Evolutionary conservation across 768 basidiomycete species (phyloP).

Genomic region (Steccherinum ochraceum): DNA sequence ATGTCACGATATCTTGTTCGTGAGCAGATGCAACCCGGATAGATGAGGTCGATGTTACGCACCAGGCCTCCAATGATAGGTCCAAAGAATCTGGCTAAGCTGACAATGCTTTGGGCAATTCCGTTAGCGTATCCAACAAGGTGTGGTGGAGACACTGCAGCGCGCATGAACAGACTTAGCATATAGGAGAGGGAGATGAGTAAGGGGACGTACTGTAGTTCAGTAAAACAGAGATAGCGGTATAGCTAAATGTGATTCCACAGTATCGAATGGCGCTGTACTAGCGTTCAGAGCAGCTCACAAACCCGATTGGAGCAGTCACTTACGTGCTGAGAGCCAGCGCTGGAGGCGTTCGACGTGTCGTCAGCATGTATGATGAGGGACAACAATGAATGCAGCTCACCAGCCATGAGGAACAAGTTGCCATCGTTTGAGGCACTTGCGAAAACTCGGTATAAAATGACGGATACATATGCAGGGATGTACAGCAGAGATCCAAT

Average conservation of each 20-base stretch:
- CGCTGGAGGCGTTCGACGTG: slow-evolving; percentile 32
- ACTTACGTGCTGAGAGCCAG: slow-evolving; percentile 78
- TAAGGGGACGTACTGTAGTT: slow-evolving; percentile 62
- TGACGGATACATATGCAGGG: slow-evolving; percentile 80
- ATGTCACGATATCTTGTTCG: too few relatives aligned
- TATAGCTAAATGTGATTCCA: slow-evolving; percentile 85
- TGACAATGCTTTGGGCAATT: slow-evolving; percentile 92
- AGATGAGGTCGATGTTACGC: slow-evolving; percentile 20
- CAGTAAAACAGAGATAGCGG: slow-evolving; percentile 80
- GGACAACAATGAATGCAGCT: not conserved
- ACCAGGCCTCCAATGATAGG: slow-evolving; percentile 84
- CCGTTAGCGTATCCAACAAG: slow-evolving; percentile 92
- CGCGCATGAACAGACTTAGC: slow-evolving; percentile 1
- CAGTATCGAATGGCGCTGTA: slow-evolving; percentile 80
- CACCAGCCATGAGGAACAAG: slow-evolving; percentile 74
- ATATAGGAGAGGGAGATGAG: not conserved
- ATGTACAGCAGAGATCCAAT: slow-evolving; percentile 82
- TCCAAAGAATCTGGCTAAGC: slow-evolving; percentile 85
- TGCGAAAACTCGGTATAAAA: slow-evolving; percentile 67
- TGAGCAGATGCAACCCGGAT: not conserved
- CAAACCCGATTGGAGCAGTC: not conserved
- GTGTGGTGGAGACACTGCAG: slow-evolving; percentile 83
- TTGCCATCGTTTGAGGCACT: slow-evolving; percentile 66
- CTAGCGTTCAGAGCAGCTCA: not conserved
- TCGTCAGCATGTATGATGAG: slow-evolving; percentile 4